Conservation (phyloP, 2,329 filamentous ascomycete genomes). For the Thielaviopsis euricoi region DNA sequence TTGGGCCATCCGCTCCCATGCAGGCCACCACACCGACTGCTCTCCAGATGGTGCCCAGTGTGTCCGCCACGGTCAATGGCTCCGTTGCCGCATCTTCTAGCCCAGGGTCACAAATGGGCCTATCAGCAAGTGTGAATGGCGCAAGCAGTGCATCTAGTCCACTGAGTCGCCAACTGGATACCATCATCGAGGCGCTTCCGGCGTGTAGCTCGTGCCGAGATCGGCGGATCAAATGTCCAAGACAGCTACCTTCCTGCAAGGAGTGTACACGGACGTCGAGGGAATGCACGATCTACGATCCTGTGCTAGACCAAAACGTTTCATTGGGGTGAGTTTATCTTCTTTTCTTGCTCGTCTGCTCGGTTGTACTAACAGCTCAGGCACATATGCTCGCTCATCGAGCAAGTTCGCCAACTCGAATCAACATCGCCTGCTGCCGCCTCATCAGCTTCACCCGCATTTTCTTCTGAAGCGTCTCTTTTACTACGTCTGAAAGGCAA, state of each 20-base stretch:
- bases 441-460: neutral
- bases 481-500: neutral
- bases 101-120: no score
- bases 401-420: neutral
- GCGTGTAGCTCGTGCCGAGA: conserved; percentile 13
- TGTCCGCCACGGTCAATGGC: no score
- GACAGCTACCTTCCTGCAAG: conserved; percentile 10
- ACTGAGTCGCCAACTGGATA: neutral
- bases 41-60: no score
- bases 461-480: no score
- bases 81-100: no score
- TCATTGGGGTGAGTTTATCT: neutral
- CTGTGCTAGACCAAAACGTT: conserved; percentile 2
- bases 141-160: no score
- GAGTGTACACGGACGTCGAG: conserved; percentile 1
- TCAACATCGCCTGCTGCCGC: neutral
- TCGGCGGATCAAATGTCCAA: conserved; percentile 11
- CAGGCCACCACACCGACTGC: no score
- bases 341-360: no score
- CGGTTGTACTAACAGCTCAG: no score
- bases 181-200: conserved; percentile 4
- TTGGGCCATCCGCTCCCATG: no score
- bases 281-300: conserved; percentile 5
- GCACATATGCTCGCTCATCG: neutral
- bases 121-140: no score